Evolutionary conservation across 1,284 basidiomycete species (phyloP), one percentile per base, ranked within the genome.

Genomic region (Naganishia sp.): DNA sequence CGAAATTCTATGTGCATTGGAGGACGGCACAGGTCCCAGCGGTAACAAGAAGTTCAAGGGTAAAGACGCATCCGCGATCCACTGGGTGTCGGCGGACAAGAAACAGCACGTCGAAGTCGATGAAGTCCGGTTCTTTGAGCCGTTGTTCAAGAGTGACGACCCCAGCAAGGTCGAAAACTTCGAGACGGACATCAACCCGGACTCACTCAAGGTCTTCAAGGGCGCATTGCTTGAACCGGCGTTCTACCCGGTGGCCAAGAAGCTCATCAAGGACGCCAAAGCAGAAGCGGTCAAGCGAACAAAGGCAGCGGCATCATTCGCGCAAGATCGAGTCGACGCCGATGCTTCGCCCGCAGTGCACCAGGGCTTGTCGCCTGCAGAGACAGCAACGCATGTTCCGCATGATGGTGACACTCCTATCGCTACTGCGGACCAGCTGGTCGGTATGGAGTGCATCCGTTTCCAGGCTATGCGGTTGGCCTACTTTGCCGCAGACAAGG

Each of bases 381-480:
- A 63, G 23, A 66, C 52, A 5, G 65, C 63, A 5, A 69, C 64
- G 16, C 43, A 59, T 49, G 48, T 66, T 16, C 60, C 68, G 3
- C 49, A 67, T 36, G 68, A 69, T 25, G 84, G 82, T 65, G 85
- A 80, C 65, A 78, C 78, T 59, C 79, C 79, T 15, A 73, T 86
- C 63, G 87, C 87, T 28, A 90, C 86, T 6, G 87, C 86, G 48
- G 89, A 88, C 66, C 90, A 92, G 78, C 83, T 96, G 49, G 85
- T 94, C 45, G 95, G 96, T 23, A 89, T 90, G 77, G 96, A 99
- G 79, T 90, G 89, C 76, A 86, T 99, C 59, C 85, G 96, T 54
- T 99, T 99, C 87, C 96, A 99, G 81, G 96, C 92, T 21, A 85
- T 99, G 79, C 87, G 96, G 21, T 88, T 96, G 55, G 96, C 90